Evolutionary conservation across 192 early-diverging fungal species (phyloP), one percentile per base, ranked within the genome.

Genomic region (Diversispora epigaea): DNA sequence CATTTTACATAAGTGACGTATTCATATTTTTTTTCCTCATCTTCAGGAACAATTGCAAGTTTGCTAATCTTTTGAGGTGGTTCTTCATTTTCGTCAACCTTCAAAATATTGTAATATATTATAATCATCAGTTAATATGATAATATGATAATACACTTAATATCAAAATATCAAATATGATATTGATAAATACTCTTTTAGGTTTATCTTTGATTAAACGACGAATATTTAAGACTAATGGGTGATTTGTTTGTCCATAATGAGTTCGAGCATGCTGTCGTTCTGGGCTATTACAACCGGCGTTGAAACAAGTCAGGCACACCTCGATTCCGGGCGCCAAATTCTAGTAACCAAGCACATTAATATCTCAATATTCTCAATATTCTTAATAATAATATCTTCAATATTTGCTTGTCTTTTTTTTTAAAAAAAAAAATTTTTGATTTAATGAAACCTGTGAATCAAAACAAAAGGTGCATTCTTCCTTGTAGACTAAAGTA

Each of bases 401-500:
- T 32, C 25, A 32, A 32, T 32, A 32, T 32, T 32, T 32, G 25
- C 25, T 32, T 32, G 40, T 22, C 12, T 49, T 70, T 43, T 15
- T 15, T 8, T 41, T 49, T 25, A 41, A 40, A 10, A 39, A n/a
- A 43, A 61, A 55, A 3, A 11, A 56, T 39, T 22, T 7, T 15
- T 43, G 39, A 56, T 14, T 44, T 52, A 11, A 15, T 19, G n/a
- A 61, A 56, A 77, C 63, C 77, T 79, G 75, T 40, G 73, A 69
- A 74, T 94, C 93, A 84, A 95, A 98, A 84, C 97, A 98, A 60
- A 91, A 84, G 19, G 94, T 95, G 81, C 95, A 98, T 81, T 98
- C 97, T 70, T 98, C 96, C 83, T 97, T 98, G 88, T 94, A 85
- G 21, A 95, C 82, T 67, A 85, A 77, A 40, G 82, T 84, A 39